phyloP scores from a whole-genome alignment of 176 grass and related monocot species.

The Carex pumila region DNA sequence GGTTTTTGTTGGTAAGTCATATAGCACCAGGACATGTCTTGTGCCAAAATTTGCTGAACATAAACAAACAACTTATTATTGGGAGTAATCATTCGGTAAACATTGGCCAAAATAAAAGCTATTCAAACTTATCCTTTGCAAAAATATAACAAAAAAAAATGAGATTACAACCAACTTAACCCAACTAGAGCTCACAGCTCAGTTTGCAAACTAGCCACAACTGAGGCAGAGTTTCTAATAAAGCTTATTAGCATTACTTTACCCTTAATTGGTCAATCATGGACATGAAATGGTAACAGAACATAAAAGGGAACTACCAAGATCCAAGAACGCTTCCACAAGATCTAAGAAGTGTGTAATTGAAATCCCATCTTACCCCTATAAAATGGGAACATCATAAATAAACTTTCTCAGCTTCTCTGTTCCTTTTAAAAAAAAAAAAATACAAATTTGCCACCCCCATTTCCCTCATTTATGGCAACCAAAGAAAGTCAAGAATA shows the following conservation, averaged over 20 bases:
- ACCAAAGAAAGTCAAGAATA: not conserved
- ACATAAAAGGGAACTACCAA: not conserved
- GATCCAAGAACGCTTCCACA: not conserved
- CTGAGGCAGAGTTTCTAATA: not conserved
- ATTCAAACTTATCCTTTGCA: not conserved
- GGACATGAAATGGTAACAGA: not conserved
- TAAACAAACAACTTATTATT: conserved; percentile 18
- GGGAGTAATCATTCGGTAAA: not conserved
- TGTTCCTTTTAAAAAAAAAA: not conserved
- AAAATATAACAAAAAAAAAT: not conserved
- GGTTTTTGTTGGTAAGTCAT: conserved; percentile 53
- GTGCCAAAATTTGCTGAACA: conserved; percentile 45
- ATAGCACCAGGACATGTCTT: conserved; percentile 67
- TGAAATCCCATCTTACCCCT: not conserved
- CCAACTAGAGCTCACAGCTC: not conserved
- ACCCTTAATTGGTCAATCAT: not conserved
- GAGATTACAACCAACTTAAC: not conserved
- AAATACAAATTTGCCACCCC: not conserved
- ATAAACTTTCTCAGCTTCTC: not conserved
- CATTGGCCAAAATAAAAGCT: not conserved
- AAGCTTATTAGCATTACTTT: not conserved
- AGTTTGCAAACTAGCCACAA: not conserved
- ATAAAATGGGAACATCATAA: not conserved
- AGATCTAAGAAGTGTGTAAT: not conserved
- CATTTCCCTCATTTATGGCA: not conserved